Evolutionary conservation across 106 monocot genomes (phyloP), one percentile per base, ranked within the genome.

Genomic region (Dendrobium huoshanense): DNA sequence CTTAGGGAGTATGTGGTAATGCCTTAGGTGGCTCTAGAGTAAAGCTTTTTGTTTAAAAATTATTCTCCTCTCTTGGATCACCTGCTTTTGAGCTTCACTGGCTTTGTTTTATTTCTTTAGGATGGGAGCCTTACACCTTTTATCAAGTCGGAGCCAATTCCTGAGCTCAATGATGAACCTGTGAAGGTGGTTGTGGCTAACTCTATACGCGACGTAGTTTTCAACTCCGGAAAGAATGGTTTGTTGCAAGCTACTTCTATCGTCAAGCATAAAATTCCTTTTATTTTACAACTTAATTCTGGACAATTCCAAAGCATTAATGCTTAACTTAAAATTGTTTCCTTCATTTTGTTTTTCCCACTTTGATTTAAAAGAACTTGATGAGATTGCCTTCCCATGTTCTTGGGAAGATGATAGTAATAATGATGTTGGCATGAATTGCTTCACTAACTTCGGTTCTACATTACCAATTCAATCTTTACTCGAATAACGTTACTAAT

Each of bases 171-270:
- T 42, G 74, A 93, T 86, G 88, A 93, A 79, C 93, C 95, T 72
- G 92, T 99, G 22, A 99, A 99, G 78, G 87, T 90, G 41, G 95
- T 95, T 80, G 99, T 99, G 68, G 91, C 88, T 72, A 87, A 99
- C 37, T 95, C 75, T 79, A 40, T 99, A 7, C 67, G 86, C 19
- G 91, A 99, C 45, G 41, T 93, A 25, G 93, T 95, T 67, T 87
- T 83, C 56, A 81, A 89, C 25, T 99, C 95, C 16, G 88, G 91
- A 59, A 99, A 95, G 80, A 91, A 99, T 77, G 99, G 95, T 95
- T 67, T 72, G 85, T 81, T 80, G 25, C 55, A 75, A 18, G 45
- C 15, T 16, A 73, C n/a, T 16, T 18, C 47, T 24, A 3, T 43
- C 41, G 6, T 65, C 6, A 24, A 65, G 64, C 64, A 65, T 25